These are phyloP conservation scores for Handroanthus guayacan DNA, from an alignment of 257 asterid genomes.

Conservation along the genomic window DNA sequence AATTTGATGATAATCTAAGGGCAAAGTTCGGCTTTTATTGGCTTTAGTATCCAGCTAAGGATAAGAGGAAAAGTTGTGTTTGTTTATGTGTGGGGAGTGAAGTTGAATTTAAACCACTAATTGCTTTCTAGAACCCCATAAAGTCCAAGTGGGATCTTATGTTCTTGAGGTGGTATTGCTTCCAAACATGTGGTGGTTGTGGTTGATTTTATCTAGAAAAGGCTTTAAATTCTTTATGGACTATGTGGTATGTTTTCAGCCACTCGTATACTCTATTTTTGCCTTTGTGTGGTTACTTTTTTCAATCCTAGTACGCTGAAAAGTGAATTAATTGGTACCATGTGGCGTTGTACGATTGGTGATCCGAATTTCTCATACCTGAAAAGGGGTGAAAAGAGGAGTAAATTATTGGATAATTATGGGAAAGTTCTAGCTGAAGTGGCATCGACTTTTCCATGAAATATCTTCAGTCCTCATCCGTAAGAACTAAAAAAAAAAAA, in stretches of 20 bases:
- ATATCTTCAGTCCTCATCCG: no score
- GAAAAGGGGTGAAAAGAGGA: not conserved
- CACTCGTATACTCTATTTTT: conserved; percentile 34
- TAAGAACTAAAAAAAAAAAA: no score
- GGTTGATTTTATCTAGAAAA: not conserved
- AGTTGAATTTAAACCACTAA: no score
- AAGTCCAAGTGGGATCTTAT: conserved; percentile 44
- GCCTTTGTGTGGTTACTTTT: conserved; percentile 19
- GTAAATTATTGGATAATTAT: conserved; percentile 9
- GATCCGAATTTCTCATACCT: conserved; percentile 31
- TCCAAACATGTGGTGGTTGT: no score
- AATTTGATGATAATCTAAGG: not conserved
- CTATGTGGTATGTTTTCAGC: conserved; percentile 43
- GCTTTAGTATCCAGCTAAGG: conserved; percentile 30
- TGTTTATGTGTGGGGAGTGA: conserved; percentile 23
- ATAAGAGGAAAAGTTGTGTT: conserved; percentile 36
- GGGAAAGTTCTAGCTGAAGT: no score
- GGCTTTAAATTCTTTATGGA: not conserved
- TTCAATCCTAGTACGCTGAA: conserved; percentile 1
- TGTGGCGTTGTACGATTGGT: conserved; percentile 41
- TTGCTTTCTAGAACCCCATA: conserved; percentile 37
- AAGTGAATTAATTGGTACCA: conserved; percentile 32
- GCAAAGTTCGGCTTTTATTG: not conserved
- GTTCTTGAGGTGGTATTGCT: not conserved
- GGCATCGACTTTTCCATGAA: not conserved